Conservation (phyloP, 257 asterid genomes). For the Plantago major region DNA sequence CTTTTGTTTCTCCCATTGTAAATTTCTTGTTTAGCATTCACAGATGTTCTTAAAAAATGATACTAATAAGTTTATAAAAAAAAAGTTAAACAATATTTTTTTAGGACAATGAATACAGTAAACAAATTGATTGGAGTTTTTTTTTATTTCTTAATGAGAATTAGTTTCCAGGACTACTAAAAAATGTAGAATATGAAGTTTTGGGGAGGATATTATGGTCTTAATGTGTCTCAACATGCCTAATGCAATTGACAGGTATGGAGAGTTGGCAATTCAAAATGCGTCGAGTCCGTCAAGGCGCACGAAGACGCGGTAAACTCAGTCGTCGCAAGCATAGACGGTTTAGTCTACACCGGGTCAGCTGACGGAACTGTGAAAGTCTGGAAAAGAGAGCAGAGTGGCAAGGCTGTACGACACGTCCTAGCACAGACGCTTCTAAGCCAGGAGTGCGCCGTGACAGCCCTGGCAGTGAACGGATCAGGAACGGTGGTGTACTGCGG, state of each 20-base stretch:
- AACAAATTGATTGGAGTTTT: too few relatives aligned
- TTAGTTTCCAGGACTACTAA: too few relatives aligned
- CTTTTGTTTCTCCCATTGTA: too few relatives aligned
- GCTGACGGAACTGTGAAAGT: conserved; percentile 80
- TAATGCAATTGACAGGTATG: conserved; percentile 30
- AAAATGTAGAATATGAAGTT: too few relatives aligned
- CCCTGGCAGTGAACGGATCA: conserved; percentile 44
- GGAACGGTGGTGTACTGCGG: conserved; percentile 57
- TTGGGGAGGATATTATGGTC: too few relatives aligned
- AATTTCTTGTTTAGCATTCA: too few relatives aligned
- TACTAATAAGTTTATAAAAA: too few relatives aligned
- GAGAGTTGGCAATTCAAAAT: conserved; percentile 56
- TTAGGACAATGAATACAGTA: too few relatives aligned
- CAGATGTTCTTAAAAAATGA: too few relatives aligned
- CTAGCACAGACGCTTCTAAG: conserved; percentile 40
- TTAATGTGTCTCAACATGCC: too few relatives aligned
- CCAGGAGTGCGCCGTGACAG: conserved; percentile 73
- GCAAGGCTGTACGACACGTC: conserved; percentile 39
- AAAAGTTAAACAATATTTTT: too few relatives aligned
- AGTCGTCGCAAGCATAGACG: conserved; percentile 51
- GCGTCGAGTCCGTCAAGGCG: conserved; percentile 77
- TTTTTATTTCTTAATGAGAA: too few relatives aligned
- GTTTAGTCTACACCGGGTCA: conserved; percentile 68
- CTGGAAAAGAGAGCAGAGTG: conserved; percentile 54
- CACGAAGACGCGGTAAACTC: conserved; percentile 80